phyloP scores from a whole-genome alignment of 1,284 basidiomycete species.

The Cutaneotrichosporon sp. region DNA sequence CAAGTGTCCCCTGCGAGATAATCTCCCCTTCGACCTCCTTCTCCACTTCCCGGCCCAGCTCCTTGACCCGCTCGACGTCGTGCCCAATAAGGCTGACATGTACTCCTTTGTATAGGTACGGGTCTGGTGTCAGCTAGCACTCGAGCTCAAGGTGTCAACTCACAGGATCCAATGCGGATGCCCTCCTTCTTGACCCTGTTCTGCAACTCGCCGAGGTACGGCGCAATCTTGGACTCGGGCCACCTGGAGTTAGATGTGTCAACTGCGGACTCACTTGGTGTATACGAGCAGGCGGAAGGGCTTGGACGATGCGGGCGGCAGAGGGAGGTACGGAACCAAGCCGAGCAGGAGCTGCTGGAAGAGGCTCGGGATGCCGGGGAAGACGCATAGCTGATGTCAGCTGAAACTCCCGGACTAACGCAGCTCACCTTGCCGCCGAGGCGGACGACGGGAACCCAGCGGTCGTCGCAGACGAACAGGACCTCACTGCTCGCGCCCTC shows the following conservation, averaged over 20 bases:
- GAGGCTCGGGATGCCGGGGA: slow-evolving; percentile 83
- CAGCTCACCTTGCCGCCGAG: slow-evolving; percentile 61
- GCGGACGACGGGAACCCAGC: slow-evolving; percentile 86
- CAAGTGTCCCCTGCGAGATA: slow-evolving; percentile 49
- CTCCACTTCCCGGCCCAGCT: slow-evolving; percentile 61
- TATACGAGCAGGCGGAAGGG: slow-evolving; percentile 71
- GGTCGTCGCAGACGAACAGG: slow-evolving; percentile 64
- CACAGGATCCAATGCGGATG: slow-evolving; percentile 73
- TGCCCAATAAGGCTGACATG: slow-evolving; percentile 74
- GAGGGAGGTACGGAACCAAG: slow-evolving; percentile 66
- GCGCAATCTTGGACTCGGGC: slow-evolving; percentile 82
- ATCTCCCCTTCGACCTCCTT: slow-evolving; percentile 52
- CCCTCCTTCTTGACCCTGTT: slow-evolving; percentile 66
- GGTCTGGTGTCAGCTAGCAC: slow-evolving; percentile 50
- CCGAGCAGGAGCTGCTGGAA: slow-evolving; percentile 74
- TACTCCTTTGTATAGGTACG: slow-evolving; percentile 54
- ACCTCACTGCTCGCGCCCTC: slow-evolving; percentile 60
- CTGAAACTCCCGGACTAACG: neutral
- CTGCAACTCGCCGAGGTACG: slow-evolving; percentile 75
- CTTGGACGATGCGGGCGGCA: slow-evolving; percentile 64
- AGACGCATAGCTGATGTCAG: slow-evolving; percentile 61
- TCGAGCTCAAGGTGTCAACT: slow-evolving; percentile 17
- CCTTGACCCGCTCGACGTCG: slow-evolving; percentile 54
- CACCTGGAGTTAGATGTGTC: slow-evolving; percentile 51
- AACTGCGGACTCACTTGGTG: slow-evolving; percentile 58